A percentile compares a stretch with the other conserved stretches of the same genome.
phyloP scores from a whole-genome alignment of 1,284 basidiomycete species.

The Fomitopsis betulina region DNA sequence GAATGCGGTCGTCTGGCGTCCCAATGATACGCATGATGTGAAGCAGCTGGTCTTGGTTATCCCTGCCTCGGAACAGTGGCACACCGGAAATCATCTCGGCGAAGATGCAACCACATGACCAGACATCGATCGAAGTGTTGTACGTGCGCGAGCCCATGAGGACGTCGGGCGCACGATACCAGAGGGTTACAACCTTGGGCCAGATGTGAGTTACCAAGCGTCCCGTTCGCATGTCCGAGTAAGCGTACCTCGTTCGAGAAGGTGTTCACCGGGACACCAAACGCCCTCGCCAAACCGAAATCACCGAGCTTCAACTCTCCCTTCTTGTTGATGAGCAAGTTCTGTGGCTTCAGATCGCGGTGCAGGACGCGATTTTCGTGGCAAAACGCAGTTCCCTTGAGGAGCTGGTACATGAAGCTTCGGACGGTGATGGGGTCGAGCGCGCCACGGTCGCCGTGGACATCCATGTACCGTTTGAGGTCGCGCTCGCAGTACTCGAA shows the following conservation, averaged over 20 bases:
- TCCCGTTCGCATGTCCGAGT: not conserved
- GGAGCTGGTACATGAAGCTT: conserved; percentile 95
- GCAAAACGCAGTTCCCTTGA: conserved; percentile 98
- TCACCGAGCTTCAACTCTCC: conserved; percentile 98
- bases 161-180: conserved; percentile 99
- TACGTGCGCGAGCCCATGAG: conserved; percentile 96
- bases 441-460: conserved; percentile 93
- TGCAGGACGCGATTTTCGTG: conserved; percentile 98
- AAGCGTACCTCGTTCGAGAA: conserved; percentile 86
- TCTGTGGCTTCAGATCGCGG: conserved; percentile 97
- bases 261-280: conserved; percentile 94
- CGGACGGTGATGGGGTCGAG: conserved; percentile 92
- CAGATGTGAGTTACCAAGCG: conserved; percentile 5
- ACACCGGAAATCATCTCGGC: conserved; percentile 98
- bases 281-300: conserved; percentile 92
- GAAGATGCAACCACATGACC: conserved; percentile 99
- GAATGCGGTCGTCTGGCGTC: conserved; percentile 87
- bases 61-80: conserved; percentile 94
- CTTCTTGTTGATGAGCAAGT: conserved; percentile 94
- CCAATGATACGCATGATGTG: conserved; percentile 98
- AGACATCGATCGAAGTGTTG: conserved; percentile 98
- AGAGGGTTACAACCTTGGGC: conserved; percentile 88
- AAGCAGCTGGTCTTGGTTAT: conserved; percentile 96
- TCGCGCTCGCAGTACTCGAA: conserved; percentile 99
- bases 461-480: conserved; percentile 99